phyloP scores from a whole-genome alignment of 2,329 filamentous ascomycete genomes.

The Botryotinia calthae region DNA sequence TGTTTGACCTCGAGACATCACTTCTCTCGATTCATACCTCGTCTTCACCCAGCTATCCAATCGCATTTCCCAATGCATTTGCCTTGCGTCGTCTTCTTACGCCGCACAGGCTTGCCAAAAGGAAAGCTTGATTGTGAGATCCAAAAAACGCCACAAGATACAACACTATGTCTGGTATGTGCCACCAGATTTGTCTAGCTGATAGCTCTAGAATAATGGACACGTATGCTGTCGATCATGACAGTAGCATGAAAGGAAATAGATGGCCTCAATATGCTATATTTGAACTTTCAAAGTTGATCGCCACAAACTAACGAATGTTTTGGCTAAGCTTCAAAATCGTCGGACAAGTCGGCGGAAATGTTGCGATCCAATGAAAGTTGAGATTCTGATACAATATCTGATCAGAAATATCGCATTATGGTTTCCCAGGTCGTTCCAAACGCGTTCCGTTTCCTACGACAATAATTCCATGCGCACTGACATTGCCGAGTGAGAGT shows the following conservation, averaged over 20 bases:
- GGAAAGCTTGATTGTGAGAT: neutral
- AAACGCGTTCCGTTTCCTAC: neutral
- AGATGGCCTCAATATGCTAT: neutral
- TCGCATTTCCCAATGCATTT: neutral
- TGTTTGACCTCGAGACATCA: neutral
- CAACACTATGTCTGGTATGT: neutral
- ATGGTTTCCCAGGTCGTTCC: neutral
- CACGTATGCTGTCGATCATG: neutral
- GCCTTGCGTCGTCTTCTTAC: neutral
- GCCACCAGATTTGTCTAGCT: neutral
- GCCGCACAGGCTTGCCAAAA: conserved; percentile 1
- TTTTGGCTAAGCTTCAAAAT: conserved; percentile 6
- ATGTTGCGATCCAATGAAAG: neutral
- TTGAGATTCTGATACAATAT: neutral
- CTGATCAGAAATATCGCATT: neutral
- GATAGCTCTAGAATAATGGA: neutral
- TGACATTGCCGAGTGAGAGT: neutral
- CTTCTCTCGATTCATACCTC: neutral
- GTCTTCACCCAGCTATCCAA: neutral
- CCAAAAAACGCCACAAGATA: neutral
- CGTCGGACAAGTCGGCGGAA: neutral
- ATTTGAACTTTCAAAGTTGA: neutral
- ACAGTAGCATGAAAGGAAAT: neutral
- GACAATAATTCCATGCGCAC: neutral
- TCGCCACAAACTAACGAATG: neutral